These are phyloP conservation scores for Backusella tarrabulga DNA, from an alignment of 192 early-diverging fungal genomes.

Conservation along the genomic window DNA sequence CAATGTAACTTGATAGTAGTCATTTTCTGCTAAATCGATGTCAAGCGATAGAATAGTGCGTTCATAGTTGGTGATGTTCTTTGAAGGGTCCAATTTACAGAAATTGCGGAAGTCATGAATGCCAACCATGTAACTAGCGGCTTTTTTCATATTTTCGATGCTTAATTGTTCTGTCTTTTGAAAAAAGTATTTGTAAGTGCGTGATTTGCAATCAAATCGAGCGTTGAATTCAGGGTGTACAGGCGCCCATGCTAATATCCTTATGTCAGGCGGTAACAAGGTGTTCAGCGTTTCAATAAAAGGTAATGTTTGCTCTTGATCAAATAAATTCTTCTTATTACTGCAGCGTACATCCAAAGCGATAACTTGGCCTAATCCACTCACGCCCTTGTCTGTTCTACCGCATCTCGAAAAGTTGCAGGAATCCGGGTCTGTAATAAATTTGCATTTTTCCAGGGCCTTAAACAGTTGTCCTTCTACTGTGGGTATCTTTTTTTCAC, in stretches of 20 bases:
- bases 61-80: slow-evolving; percentile 78
- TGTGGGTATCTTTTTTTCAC: slow-evolving; percentile 58
- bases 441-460: slow-evolving; percentile 71
- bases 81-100: slow-evolving; percentile 89
- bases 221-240: slow-evolving; percentile 77
- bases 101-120: slow-evolving; percentile 94
- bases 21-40: slow-evolving; percentile 45
- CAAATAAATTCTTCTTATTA: neutral
- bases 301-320: slow-evolving; percentile 41
- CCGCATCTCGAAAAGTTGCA: slow-evolving; percentile 85
- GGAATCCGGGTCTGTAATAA: slow-evolving; percentile 64
- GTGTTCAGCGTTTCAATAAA: slow-evolving; percentile 84
- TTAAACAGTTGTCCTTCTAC: slow-evolving; percentile 84
- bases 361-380: slow-evolving; percentile 87
- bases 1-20: slow-evolving; percentile 71
- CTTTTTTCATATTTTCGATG: slow-evolving; percentile 74
- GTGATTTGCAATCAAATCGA: slow-evolving; percentile 79
- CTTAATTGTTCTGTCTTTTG: slow-evolving; percentile 58
- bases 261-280: slow-evolving; percentile 80
- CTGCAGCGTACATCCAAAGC: slow-evolving; percentile 65
- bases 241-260: slow-evolving; percentile 88
- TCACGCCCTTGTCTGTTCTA: slow-evolving; percentile 86
- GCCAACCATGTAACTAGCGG: slow-evolving; percentile 70
- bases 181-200: slow-evolving; percentile 94
- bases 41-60: slow-evolving; percentile 69